phyloP scores from a whole-genome alignment of 1,284 basidiomycete species.

The Cystobasidium sp. region DNA sequence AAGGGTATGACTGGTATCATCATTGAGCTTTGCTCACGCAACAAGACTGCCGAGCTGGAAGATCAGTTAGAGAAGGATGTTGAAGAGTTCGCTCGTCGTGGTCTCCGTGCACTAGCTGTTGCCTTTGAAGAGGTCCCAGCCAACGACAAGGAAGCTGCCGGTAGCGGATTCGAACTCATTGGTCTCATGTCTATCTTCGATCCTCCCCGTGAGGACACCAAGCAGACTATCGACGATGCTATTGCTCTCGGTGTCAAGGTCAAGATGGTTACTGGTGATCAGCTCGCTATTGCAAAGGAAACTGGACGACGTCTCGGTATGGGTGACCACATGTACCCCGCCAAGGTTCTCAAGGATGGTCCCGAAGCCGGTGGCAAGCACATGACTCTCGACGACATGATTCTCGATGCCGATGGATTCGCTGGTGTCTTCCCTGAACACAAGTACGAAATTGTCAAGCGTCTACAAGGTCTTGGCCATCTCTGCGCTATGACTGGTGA shows the following conservation, averaged over 20 bases:
- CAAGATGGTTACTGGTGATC: constrained; percentile 99
- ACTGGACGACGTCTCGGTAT: constrained; percentile 95
- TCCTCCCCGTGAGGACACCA: constrained; percentile 96
- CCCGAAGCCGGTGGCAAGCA: constrained; percentile 74
- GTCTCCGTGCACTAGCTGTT: constrained; percentile 96
- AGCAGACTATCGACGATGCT: constrained; percentile 96
- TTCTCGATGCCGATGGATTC: constrained; percentile 84
- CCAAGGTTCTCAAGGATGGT: constrained; percentile 91
- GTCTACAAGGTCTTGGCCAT: constrained; percentile 77
- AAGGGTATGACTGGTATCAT: constrained; percentile 89
- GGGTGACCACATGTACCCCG: constrained; percentile 95
- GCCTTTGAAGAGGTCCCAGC: constrained; percentile 88
- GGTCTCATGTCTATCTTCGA: constrained; percentile 98
- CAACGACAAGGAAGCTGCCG: constrained; percentile 74
- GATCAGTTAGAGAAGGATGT: constrained; percentile 90
- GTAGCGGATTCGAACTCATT: constrained; percentile 95
- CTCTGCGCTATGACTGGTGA: constrained; percentile 74
- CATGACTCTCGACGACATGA: constrained; percentile 82
- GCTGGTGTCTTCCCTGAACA: constrained; percentile 92
- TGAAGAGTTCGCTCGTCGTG: constrained; percentile 90
- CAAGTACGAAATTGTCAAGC: constrained; percentile 90
- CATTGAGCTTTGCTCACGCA: constrained; percentile 79
- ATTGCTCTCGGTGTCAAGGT: constrained; percentile 93
- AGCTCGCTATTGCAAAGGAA: constrained; percentile 98
- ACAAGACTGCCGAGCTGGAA: constrained; percentile 92